A percentile compares a stretch with the other conserved stretches of the same genome.
Evolutionary conservation across 2,329 filamentous ascomycete species (phyloP).

Genomic region (Hypoxylon sp.): DNA sequence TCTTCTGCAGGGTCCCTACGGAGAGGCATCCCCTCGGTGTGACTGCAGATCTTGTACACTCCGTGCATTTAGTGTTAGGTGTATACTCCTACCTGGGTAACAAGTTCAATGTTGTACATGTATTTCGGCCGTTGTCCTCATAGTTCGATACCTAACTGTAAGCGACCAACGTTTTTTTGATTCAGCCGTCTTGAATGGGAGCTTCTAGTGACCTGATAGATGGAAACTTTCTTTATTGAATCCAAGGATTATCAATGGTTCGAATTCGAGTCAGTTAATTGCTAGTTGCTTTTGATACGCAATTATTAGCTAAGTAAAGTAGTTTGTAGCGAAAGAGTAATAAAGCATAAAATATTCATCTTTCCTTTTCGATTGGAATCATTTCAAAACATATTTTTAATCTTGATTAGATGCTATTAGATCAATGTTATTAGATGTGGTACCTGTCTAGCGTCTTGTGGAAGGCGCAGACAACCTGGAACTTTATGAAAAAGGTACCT

Average conservation of each 20-base stretch:
- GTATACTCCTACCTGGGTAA: conserved; percentile 17
- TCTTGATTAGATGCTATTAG: conserved; percentile 21
- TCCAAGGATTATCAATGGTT: conserved; percentile 23
- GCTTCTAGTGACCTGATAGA: conserved; percentile 15
- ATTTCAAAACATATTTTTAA: conserved; percentile 26
- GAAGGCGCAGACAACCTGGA: conserved; percentile 3
- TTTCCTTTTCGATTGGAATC: conserved; percentile 21
- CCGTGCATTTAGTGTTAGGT: conserved; percentile 28
- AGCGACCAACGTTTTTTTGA: conserved; percentile 7
- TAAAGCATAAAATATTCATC: conserved; percentile 20
- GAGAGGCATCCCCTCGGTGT: conserved; percentile 42
- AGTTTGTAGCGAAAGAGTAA: conserved; percentile 8
- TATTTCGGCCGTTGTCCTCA: conserved; percentile 18
- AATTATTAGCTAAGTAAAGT: conserved; percentile 2
- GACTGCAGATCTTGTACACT: conserved; percentile 43
- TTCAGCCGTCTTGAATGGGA: conserved; percentile 26
- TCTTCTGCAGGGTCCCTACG: conserved; percentile 46
- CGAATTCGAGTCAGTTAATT: conserved; percentile 16
- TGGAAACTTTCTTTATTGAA: conserved; percentile 23
- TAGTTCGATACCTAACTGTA: conserved; percentile 9
- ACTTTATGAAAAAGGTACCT: neutral
- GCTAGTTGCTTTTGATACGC: neutral
- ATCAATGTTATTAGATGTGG: conserved; percentile 29
- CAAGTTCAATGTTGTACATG: neutral
- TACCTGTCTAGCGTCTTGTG: conserved; percentile 23